A percentile compares a stretch with the other conserved stretches of the same genome.
These are phyloP conservation scores for Rhododendron ovatum DNA, from an alignment of 148 eudicot genomes.

Conservation along the genomic window DNA sequence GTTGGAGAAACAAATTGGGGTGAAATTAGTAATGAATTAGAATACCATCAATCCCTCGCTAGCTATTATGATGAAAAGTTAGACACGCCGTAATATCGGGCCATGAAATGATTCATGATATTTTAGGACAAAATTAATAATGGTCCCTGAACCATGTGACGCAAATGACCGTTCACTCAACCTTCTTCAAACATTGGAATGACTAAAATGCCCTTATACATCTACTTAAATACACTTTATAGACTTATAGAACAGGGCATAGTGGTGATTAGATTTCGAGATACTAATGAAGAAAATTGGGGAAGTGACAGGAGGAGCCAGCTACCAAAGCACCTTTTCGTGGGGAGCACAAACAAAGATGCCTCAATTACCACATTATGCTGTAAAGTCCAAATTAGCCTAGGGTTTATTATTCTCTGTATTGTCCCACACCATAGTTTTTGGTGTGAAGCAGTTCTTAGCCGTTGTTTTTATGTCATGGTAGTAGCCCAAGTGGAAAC, in stretches of 20 bases:
- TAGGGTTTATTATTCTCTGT: not conserved
- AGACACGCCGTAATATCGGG: not conserved
- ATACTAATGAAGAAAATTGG: not conserved
- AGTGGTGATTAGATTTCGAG: not conserved
- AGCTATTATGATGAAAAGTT: not conserved
- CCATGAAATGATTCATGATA: not conserved
- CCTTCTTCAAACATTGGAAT: not conserved
- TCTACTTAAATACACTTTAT: not conserved
- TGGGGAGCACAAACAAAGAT: conserved; percentile 6
- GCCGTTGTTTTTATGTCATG: not conserved
- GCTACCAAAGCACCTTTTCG: conserved; percentile 1
- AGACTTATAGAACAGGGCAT: not conserved
- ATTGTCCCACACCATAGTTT: not conserved
- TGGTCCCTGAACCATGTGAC: not conserved
- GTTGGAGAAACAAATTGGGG: not conserved
- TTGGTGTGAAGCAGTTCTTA: not conserved
- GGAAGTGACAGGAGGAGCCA: not conserved
- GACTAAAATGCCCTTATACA: not conserved
- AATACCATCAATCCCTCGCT: not conserved
- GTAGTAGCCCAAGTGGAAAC: not conserved
- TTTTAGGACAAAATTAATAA: not conserved
- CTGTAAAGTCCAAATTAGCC: not conserved
- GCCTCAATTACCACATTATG: not conserved
- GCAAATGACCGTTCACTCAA: not conserved
- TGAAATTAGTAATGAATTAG: not conserved